Base-by-base conservation (phyloP, 768 basidiomycete species). In the Cubamyces sp. region DNA sequence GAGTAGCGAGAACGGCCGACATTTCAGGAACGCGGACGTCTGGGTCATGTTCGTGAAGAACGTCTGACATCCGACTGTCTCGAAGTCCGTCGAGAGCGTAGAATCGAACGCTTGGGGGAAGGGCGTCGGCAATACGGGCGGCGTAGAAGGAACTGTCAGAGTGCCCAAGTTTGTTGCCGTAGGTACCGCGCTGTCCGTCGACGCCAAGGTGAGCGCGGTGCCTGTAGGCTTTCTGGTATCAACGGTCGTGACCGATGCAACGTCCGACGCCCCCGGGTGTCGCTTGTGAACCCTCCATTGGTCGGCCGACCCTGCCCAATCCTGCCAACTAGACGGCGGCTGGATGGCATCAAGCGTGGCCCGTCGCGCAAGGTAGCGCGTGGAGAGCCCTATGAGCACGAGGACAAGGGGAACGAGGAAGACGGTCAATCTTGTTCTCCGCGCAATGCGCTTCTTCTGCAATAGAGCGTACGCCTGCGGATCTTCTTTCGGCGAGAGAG, bases 21-120 rank as follows among this genome's bases (percentile, higher is more conserved):
- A 94, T n/a, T 80, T 70, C n/a, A 86, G 79, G 70, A 94, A 92
- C 0, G 84, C 68, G 5, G 71, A 49, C 3, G 80, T 74, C 62
- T 78, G 77, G 0, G 90, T 89, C 87, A 94, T 93, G 64, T 90
- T 91, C 16, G 76, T 65, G 72, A 94, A 90, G 74, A 93, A 94
- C 46, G 80, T 77, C 50, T 83, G 81, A 69, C 93, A 96, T 47
- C 79, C 73, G 15, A 74, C 65, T 37, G 85, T 84, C 16, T 88
- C 84, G 69, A 91, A 92, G 72, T 92, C 90, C 45, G 79, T 72
- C 16, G 82, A 76, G 52, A 94, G 70, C 3, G 81, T 80, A 5
- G 82, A 77, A 69, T 91, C 91, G 70, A 87, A 87, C 0, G 90
- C 81, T 64, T 91, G 90, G 3, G 90, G 90, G 71, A 94, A 92